Evolutionary conservation across 768 basidiomycete genomes (phyloP), one percentile per base, ranked within the genome.

Genomic region (Mycena belliarum): DNA sequence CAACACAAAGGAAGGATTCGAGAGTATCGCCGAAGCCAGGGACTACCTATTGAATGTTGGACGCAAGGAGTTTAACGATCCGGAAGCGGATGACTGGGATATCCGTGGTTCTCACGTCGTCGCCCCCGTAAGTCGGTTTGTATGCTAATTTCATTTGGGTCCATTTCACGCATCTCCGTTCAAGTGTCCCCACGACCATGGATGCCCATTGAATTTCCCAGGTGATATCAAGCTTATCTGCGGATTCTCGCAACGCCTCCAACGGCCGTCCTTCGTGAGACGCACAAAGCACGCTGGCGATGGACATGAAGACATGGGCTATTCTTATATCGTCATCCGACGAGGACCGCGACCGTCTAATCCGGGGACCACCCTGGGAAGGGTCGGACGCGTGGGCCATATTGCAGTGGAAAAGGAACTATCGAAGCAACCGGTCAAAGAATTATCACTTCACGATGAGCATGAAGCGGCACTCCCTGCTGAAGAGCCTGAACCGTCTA

Each of bases 161-260:
- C 24, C 32, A 25, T 45, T 45, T 66, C 32, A 18, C 23, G 41
- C 37, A 28, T 57, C n/a, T 32, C 45, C 48, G 6, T 32, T 32
- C 42, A 58, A 95, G 88, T 98, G 96, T 67, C 93, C 96, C 14
- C 96, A 98, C 66, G 95, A 98, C 68, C 79, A 80, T 23, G 76
- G 77, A 41, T 98, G 96, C 70, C 95, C 96, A 2, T 73, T 98
- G 25, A 79, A 82, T 66, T 75, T 78, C 59, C 75, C 80, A n/a
- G 83, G 84, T 33, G 69, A 79, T 9, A 73, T 66, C 25, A 74
- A 77, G 49, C 73, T 88, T 2, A 75, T 83, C 42, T 98, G 96
- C 67, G 86, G 89, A 18, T 97, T 95, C 73, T 82, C 85, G 9
- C 96, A 98, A 68, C 85, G 94, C 47, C 73, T 96, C 40, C 92